Evolutionary conservation across 345 rosid species (phyloP).

Genomic region (Syzygium aromaticum): DNA sequence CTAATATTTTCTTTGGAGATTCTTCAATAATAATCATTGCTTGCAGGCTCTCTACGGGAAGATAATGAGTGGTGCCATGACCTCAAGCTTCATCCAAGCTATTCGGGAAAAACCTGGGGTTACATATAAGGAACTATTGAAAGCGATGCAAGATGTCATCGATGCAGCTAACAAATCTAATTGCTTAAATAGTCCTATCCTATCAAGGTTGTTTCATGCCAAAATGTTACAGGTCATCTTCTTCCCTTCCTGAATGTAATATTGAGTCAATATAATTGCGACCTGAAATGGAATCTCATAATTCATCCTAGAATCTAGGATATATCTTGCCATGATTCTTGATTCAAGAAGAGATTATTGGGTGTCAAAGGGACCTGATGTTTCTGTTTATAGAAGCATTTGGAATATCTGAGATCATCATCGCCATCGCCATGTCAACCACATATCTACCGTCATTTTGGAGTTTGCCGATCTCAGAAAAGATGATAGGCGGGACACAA

Average conservation of each 20-base stretch:
- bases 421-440: not conserved
- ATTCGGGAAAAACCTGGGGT: conserved; percentile 1
- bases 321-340: not conserved
- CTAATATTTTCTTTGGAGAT: not conserved
- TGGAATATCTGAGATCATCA: not conserved
- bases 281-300: not conserved
- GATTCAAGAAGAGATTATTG: not conserved
- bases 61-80: conserved; percentile 35
- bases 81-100: conserved; percentile 20
- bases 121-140: conserved; percentile 25
- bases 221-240: conserved; percentile 26
- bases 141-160: conserved; percentile 13
- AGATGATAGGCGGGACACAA: not conserved
- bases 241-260: not conserved
- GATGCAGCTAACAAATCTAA: conserved; percentile 13
- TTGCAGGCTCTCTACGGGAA: conserved; percentile 27
- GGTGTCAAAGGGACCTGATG: not conserved
- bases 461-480: not conserved
- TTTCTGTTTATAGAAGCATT: not conserved
- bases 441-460: not conserved
- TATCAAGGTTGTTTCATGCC: conserved; percentile 8
- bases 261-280: not conserved
- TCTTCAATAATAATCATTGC: not conserved
- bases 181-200: conserved; percentile 12
- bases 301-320: not conserved